Evolutionary conservation across 2,329 filamentous ascomycete genomes (phyloP).

Genomic region (Dactylellina parvicollis): DNA sequence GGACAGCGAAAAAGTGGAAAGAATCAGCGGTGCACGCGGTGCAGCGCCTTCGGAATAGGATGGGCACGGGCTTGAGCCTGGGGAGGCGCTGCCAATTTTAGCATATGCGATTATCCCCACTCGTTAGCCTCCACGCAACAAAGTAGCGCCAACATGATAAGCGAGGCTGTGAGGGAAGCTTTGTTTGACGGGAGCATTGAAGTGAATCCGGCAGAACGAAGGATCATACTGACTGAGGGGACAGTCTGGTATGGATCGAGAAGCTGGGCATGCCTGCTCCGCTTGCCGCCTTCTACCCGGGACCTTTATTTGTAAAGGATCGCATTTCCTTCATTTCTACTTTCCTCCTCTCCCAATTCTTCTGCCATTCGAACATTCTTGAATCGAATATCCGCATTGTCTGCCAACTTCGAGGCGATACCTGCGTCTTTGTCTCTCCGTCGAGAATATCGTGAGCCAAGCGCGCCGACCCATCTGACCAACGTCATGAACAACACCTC

Average conservation of each 20-base stretch:
- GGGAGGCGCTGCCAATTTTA: slow-evolving; percentile 35
- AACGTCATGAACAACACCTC: slow-evolving; percentile 31
- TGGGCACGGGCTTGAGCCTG: background rate
- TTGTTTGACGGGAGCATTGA: slow-evolving; percentile 3
- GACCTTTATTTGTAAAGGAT: slow-evolving; percentile 4
- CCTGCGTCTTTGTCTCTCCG: no score
- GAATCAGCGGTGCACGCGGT: background rate
- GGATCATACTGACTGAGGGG: no score
- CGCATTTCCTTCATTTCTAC: no score
- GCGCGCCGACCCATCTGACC: slow-evolving; percentile 18
- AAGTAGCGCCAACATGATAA: slow-evolving; percentile 9
- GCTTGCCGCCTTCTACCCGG: background rate
- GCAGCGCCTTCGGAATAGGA: slow-evolving; percentile 9
- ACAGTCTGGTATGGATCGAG: background rate
- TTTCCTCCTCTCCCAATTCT: no score
- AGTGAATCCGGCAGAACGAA: background rate
- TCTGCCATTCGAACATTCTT: no score
- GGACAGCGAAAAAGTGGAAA: background rate
- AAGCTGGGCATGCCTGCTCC: background rate
- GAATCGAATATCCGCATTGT: no score
- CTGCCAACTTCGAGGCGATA: background rate
- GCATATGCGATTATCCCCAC: background rate
- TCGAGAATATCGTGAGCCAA: background rate
- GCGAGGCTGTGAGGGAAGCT: slow-evolving; percentile 45
- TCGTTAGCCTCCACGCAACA: background rate